Evolutionary conservation across 345 rosid genomes (phyloP).

Genomic region (Populus davidiana): DNA sequence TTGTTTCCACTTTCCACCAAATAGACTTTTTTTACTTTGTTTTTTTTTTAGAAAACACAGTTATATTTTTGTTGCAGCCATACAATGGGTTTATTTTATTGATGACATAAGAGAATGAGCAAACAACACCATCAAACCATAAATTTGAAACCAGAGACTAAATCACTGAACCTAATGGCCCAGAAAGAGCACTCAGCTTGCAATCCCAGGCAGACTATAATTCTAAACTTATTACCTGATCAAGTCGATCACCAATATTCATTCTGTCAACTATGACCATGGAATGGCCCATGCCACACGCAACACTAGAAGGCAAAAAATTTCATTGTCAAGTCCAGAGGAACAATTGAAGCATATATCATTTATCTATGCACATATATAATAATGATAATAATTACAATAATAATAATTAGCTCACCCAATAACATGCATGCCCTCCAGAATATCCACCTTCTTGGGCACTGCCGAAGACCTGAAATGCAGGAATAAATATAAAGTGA

Average conservation of each 20-base stretch:
- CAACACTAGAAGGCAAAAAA: constrained; percentile 56
- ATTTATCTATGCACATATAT: too few relatives aligned
- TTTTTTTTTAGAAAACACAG: background rate
- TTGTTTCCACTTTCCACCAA: background rate
- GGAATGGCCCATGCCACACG: constrained; percentile 85
- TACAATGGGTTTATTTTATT: background rate
- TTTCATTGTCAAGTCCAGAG: background rate
- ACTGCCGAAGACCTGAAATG: constrained; percentile 79
- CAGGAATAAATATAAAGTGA: constrained; percentile 14
- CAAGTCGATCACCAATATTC: constrained; percentile 62
- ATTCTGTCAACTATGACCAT: constrained; percentile 82
- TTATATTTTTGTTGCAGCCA: background rate
- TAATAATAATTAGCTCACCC: constrained; percentile 41
- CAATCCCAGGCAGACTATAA: background rate
- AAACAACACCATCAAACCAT: background rate
- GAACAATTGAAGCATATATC: background rate
- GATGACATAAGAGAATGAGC: background rate
- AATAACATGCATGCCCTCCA: constrained; percentile 87
- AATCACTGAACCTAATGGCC: background rate
- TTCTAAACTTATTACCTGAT: constrained; percentile 51
- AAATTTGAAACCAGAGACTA: background rate
- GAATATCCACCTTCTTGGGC: constrained; percentile 88
- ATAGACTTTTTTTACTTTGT: background rate
- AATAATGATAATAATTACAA: background rate
- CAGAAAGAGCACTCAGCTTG: background rate